These are phyloP conservation scores for Ascoidea tarda DNA, from an alignment of 805 yeast species.

Conservation along the genomic window DNA sequence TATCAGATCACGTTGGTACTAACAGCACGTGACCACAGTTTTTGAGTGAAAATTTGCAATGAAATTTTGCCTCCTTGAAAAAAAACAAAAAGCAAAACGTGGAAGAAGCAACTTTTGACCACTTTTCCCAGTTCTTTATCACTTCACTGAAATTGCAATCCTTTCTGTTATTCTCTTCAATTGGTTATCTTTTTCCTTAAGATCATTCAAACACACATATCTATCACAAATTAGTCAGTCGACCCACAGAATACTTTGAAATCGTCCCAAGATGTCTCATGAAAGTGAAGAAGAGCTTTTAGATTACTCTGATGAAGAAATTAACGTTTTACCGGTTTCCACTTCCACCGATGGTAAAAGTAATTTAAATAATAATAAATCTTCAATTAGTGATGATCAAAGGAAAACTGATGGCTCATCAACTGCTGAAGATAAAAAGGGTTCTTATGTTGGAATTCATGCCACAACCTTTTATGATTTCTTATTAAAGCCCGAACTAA, in stretches of 20 bases:
- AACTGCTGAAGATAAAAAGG: constrained; percentile 70
- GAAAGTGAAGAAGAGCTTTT: constrained; percentile 98
- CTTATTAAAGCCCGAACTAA: constrained; percentile 87
- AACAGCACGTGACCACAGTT: no score
- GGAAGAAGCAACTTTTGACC: no score
- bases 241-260: not conserved
- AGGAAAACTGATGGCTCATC: constrained; percentile 22
- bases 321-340: constrained; percentile 34
- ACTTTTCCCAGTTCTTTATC: no score
- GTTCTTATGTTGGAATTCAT: constrained; percentile 95
- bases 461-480: constrained; percentile 98
- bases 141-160: no score
- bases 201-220: no score
- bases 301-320: constrained; percentile 98
- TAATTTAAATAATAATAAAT: constrained; percentile 8
- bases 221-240: not conserved
- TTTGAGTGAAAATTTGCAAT: no score
- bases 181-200: no score
- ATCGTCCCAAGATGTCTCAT: constrained; percentile 49
- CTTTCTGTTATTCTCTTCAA: no score
- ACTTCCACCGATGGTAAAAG: constrained; percentile 25
- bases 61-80: no score
- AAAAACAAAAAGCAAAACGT: no score
- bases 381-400: constrained; percentile 29
- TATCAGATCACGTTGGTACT: no score